These are phyloP conservation scores for Kuraishia hungarica DNA, from an alignment of 805 yeast species.

Conservation along the genomic window DNA sequence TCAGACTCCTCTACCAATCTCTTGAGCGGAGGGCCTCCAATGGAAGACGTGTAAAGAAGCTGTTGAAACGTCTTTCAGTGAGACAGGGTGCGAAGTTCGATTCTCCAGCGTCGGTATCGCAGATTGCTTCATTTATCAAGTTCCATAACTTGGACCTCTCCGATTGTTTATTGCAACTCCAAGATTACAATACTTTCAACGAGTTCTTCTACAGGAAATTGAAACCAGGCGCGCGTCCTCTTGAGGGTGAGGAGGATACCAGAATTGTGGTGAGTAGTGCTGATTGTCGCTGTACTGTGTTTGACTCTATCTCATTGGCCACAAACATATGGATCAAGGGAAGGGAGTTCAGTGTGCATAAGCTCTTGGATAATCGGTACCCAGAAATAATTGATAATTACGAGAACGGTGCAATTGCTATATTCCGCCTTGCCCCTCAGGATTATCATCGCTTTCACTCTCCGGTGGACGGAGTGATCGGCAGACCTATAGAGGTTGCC, in stretches of 20 bases:
- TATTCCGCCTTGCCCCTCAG: slow-evolving; percentile 92
- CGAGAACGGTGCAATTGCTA: slow-evolving; percentile 55
- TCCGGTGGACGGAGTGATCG: slow-evolving; percentile 72
- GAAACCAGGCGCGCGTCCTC: slow-evolving; percentile 59
- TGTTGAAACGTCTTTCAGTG: slow-evolving; percentile 57
- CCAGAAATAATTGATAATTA: slow-evolving; percentile 24
- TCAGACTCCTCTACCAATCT: slow-evolving; percentile 74
- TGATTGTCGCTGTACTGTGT: slow-evolving; percentile 78
- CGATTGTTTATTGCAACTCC: slow-evolving; percentile 46
- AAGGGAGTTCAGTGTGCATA: slow-evolving; percentile 55
- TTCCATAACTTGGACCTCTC: slow-evolving; percentile 74
- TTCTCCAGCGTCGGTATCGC: slow-evolving; percentile 50
- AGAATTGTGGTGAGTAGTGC: slow-evolving; percentile 68
- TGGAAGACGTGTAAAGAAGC: slow-evolving; percentile 45
- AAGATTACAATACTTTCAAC: slow-evolving; percentile 62
- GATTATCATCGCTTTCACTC: slow-evolving; percentile 92
- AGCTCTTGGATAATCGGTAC: slow-evolving; percentile 43
- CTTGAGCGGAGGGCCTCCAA: slow-evolving; percentile 49
- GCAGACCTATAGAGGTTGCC: slow-evolving; percentile 57
- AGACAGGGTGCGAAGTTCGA: slow-evolving; percentile 87
- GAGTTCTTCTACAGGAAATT: slow-evolving; percentile 82
- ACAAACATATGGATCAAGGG: slow-evolving; percentile 89
- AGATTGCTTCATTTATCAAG: slow-evolving; percentile 68
- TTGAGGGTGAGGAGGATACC: slow-evolving; percentile 47
- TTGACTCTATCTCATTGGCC: slow-evolving; percentile 49